Base-by-base conservation (phyloP, 495 filamentous ascomycete species). In the Neurospora sp. region DNA sequence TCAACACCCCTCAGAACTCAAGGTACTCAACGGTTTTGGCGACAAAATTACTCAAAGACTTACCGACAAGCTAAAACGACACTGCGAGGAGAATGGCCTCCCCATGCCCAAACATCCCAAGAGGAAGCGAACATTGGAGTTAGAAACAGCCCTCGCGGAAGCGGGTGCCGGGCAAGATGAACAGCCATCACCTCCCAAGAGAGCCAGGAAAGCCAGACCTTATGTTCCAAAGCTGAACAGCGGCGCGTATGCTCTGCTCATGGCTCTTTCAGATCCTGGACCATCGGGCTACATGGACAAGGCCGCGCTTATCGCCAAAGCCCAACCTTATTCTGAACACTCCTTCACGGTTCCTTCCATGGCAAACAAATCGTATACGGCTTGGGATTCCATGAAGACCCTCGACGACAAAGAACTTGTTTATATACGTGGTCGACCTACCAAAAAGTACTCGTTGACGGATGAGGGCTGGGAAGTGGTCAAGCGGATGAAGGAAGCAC, bases 331-430 rank as follows among this genome's bases (percentile, higher is more conserved):
- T 79, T 94, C 90, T 76, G 92, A 94, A 78, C 82, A 90, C 6
- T 94, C 92, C 0, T 94, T 94, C 77, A 91, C 88, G 0, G 89
- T 88, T 2, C 90, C 92, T 7, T 81, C 83, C 11, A 90, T 94
- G 70, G 83, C 91, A 4, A 90, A 84, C 6, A 92, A 89, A 75
- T 92, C 86, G 77, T 93, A 93, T 75, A 96, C 92, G 3, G 93
- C 93, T 0, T 96, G 93, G 93, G 90, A 86, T 77, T 93, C 92
- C 0, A 96, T 96, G 89, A 94, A 93, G 76, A 92, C 90, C 0
- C 82, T 96, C 38, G 76, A 90, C 3, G 83, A 89, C 38, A 94
- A 94, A 80, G 92, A 94, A 54, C 83, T 94, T 11, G 92, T 94
- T 0, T 90, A 90, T 73, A 89, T 92, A 71, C 87, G 88, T 46